phyloP scores from a whole-genome alignment of 352 stramenopile genomes.

The Globisporangium acanthophoron region DNA sequence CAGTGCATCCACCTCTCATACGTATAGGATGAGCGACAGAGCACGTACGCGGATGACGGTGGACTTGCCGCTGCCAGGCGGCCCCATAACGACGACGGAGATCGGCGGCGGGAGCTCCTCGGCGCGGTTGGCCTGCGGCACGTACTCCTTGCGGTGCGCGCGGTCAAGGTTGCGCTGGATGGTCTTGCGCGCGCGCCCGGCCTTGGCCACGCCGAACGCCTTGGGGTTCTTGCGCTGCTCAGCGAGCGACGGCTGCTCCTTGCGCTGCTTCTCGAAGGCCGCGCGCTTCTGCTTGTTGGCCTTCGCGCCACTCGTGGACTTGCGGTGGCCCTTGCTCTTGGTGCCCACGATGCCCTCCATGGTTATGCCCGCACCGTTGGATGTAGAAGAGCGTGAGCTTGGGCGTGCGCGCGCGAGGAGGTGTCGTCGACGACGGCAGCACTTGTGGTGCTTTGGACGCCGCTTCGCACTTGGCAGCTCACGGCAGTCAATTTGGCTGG shows the following conservation, averaged over 20 bases:
- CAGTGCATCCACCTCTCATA: slow-evolving; percentile 1
- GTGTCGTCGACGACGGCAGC: no score
- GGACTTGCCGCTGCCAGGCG: slow-evolving; percentile 94
- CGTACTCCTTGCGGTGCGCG: slow-evolving; percentile 97
- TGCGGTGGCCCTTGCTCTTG: slow-evolving; percentile 68
- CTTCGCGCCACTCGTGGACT: slow-evolving; percentile 87
- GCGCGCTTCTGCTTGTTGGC: slow-evolving; percentile 95
- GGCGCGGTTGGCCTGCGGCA: slow-evolving; percentile 79
- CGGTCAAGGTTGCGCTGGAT: slow-evolving; percentile 98
- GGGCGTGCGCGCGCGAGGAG: no score
- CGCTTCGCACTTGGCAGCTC: not conserved
- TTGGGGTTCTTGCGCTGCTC: slow-evolving; percentile 95
- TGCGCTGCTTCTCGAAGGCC: slow-evolving; percentile 82
- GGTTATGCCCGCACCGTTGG: not conserved
- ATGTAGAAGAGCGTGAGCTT: no score
- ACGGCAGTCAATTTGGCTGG: not conserved
- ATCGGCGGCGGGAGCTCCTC: slow-evolving; percentile 90
- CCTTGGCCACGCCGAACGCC: slow-evolving; percentile 97
- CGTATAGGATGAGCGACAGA: not conserved
- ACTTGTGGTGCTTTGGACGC: not conserved
- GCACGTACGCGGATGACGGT: slow-evolving; percentile 92
- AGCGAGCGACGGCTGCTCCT: slow-evolving; percentile 70
- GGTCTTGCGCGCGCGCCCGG: slow-evolving; percentile 91
- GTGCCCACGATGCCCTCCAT: slow-evolving; percentile 28
- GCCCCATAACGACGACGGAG: slow-evolving; percentile 98